Evolutionary conservation across 2,329 filamentous ascomycete genomes (phyloP), one percentile per base, ranked within the genome.

Genomic region (Pseudocercospora ulei): DNA sequence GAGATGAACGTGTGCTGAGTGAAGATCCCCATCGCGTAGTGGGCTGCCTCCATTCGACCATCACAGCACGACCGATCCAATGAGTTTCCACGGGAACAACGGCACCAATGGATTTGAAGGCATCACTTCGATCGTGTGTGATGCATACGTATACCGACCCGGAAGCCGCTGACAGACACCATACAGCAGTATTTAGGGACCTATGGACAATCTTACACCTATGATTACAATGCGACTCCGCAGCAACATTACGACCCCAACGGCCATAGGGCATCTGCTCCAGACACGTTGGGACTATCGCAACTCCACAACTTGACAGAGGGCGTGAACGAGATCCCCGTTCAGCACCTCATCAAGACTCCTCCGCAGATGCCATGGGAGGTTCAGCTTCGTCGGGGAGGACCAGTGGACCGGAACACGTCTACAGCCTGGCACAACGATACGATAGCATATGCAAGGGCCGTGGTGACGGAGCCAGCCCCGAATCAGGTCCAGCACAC

Each of bases 261-360:
- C 24, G 18, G 18, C 5, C 29, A 22, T 11, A 33, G 18, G 3
- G 29, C 25, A 9, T 33, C 35, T 18, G 40, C 26, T 23, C 29
- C 28, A n/a, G 35, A 36, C 14, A 27, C n/a, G 12, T 18, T 39
- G 7, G 35, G 39, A 19, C 20, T 39, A 13, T 43, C 35, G 6
- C 16, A 6, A 8, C 23, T 35, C 9, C 35, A 39, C 14, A 19
- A 37, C 9, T 25, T 43, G 25, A 26, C 19, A 28, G 25, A 35
- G 7, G 29, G 35, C 14, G 35, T 31, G 7, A 18, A 24, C 14
- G 35, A 39, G 22, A 43, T 43, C 14, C 35, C 40, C n/a, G 16
- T 30, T 19, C 35, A 39, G 29, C 40, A 38, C 24, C 30, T 43
- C 12, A 43, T 37, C n/a, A 43, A 43, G 29, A 28, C 40, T 17